Evolutionary conservation across 495 filamentous ascomycete genomes (phyloP), one percentile per base, ranked within the genome.

Genomic region (Aspergillus nidulans): DNA sequence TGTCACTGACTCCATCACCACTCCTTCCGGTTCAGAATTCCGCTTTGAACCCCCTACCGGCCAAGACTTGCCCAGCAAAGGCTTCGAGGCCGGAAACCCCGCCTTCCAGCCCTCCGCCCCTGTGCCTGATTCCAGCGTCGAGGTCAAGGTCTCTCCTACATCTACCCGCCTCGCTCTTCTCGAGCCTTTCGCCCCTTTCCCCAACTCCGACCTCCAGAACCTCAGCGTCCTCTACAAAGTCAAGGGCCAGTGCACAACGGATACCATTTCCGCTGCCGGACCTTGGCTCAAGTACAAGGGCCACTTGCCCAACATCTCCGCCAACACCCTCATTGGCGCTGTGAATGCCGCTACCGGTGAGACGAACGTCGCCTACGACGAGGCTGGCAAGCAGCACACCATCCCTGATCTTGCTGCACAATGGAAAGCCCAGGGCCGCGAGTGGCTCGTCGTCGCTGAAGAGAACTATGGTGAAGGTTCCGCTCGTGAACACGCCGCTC

Each of bases 231-330:
- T 98, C 13, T 90, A 94, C 78, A 97, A 96, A 75, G 87, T 97
- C 45, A 87, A 90, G 54, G 94, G 94, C 52, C 95, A 98, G 72
- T 97, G 94, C 82, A 96, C 94, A 32, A 98, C 94, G 30, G 94
- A 98, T 72, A 96, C 94, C 56, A 98, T 98, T 69, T 97, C 92
- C 19, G 94, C 92, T 6, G 94, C 94, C 3, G 94, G 94, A 6
- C 94, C 92, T 3, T 98, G 94, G 94, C 79, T 98, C 32, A 97
- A 97, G 73, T 98, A 96, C 83, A 97, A 97, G 79, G 94, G 94
- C 58, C 94, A 98, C 69, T 82, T 98, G 28, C 90, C 92, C 68
- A 98, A 98, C 76, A 98, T 98, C 76, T 87, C 84, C 57, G 89
- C 84, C 59, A 98, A 98, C 80, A 98, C 94, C 0, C 84, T 98